A percentile compares a stretch with the other conserved stretches of the same genome.
These are phyloP conservation scores for Tephrocybe rancida DNA, from an alignment of 768 basidiomycete genomes.

Conservation along the genomic window DNA sequence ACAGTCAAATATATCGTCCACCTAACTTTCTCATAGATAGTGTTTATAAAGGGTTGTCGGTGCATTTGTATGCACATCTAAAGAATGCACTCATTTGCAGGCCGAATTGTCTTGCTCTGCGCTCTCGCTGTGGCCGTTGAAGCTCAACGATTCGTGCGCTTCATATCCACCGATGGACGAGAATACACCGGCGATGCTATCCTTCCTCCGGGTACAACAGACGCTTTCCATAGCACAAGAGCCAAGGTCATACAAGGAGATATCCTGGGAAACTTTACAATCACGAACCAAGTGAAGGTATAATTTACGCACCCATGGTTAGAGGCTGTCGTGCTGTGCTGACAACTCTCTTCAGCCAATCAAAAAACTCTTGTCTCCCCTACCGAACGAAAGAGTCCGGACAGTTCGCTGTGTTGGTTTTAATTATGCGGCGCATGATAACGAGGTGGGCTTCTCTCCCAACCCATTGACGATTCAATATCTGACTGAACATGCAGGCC, in stretches of 20 bases:
- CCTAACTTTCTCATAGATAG: neutral
- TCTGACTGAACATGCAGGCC: slow-evolving; percentile 12
- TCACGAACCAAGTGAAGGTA: slow-evolving; percentile 28
- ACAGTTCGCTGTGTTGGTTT: slow-evolving; percentile 32
- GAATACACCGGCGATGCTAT: slow-evolving; percentile 31
- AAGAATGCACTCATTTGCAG: slow-evolving; percentile 7
- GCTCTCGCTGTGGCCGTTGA: slow-evolving; percentile 15
- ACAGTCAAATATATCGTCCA: too few species aligned
- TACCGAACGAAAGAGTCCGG: slow-evolving; percentile 26
- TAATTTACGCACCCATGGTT: neutral
- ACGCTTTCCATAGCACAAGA: slow-evolving; percentile 25
- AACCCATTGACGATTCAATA: neutral
- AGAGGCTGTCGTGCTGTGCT: neutral
- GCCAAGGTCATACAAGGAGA: slow-evolving; percentile 28
- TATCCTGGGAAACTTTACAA: slow-evolving; percentile 26
- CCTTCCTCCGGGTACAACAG: slow-evolving; percentile 18
- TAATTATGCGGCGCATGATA: slow-evolving; percentile 28
- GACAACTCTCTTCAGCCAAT: slow-evolving; percentile 19
- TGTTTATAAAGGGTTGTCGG: slow-evolving; percentile 4
- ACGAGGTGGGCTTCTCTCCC: slow-evolving; percentile 15
- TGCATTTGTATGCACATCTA: neutral
- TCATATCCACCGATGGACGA: slow-evolving; percentile 27
- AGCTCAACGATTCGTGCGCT: slow-evolving; percentile 28
- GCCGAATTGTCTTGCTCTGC: slow-evolving; percentile 7
- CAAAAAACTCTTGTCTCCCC: slow-evolving; percentile 26